Conservation (phyloP, 202 grass and related monocot genomes). For the Carex sylvatica region DNA sequence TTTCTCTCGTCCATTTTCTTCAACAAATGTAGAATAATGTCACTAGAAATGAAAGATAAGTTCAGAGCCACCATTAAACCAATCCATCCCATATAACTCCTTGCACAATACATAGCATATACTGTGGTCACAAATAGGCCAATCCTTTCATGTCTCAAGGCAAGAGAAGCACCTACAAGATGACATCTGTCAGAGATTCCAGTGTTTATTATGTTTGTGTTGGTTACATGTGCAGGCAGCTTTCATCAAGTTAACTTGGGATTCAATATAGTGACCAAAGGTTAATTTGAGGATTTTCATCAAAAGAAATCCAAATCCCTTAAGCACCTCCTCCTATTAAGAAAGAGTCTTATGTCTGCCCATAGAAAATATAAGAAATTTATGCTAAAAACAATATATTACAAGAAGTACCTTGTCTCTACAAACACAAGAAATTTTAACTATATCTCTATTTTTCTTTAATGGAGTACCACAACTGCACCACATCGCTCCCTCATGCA, state of each 20-base stretch:
- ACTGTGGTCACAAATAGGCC: constrained; percentile 59
- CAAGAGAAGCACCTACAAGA: constrained; percentile 61
- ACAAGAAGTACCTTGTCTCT: neutral
- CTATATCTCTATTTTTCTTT: neutral
- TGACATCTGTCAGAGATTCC: neutral
- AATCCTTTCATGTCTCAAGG: constrained; percentile 74
- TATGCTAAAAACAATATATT: neutral
- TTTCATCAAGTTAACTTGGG: neutral
- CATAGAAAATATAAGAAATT: neutral
- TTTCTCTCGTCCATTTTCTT: constrained; percentile 63
- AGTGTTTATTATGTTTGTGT: neutral
- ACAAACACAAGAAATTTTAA: neutral
- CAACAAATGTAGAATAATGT: constrained; percentile 71
- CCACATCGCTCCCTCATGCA: neutral
- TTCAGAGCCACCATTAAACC: constrained; percentile 78
- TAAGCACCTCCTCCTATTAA: neutral
- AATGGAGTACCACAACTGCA: neutral
- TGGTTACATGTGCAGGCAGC: neutral
- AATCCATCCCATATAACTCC: constrained; percentile 83
- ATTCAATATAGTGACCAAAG: neutral
- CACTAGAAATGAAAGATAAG: constrained; percentile 94
- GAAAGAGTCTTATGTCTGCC: neutral
- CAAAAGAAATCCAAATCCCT: neutral
- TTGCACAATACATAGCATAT: constrained; percentile 91
- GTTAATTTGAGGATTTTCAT: neutral